Conservation (phyloP, 108 stramenopile genomes). For the Cyclotella baltica region DNA sequence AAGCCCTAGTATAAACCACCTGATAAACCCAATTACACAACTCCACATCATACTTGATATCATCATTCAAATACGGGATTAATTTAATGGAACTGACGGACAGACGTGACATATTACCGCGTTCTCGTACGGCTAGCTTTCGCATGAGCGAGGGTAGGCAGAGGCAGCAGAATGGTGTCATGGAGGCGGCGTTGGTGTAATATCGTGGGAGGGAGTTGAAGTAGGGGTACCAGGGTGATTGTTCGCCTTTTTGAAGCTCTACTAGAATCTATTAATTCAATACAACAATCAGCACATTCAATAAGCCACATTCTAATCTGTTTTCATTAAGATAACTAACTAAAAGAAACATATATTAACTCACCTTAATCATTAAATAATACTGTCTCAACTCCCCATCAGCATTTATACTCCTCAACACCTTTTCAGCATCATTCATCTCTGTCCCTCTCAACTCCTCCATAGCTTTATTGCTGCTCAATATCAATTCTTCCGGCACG, state of each 20-base stretch:
- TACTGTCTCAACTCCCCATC: conserved; percentile 23
- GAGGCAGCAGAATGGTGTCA: conserved; percentile 51
- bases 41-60: conserved; percentile 56
- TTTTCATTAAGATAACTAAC: background rate
- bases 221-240: conserved; percentile 55
- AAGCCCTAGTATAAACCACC: conserved; percentile 57
- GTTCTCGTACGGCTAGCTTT: conserved; percentile 38
- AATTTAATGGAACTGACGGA: conserved; percentile 28
- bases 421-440: conserved; percentile 41
- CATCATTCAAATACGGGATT: conserved; percentile 38
- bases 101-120: conserved; percentile 16
- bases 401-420: conserved; percentile 30
- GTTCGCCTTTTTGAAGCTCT: conserved; percentile 57
- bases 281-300: background rate
- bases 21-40: conserved; percentile 60
- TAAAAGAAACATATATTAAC: background rate
- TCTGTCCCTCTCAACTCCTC: conserved; percentile 37
- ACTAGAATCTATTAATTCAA: conserved; percentile 12
- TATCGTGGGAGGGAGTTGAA: conserved; percentile 61
- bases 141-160: conserved; percentile 38
- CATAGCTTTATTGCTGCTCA: conserved; percentile 34
- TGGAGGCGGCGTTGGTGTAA: conserved; percentile 63
- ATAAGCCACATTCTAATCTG: background rate
- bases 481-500: conserved; percentile 45
- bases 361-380: conserved; percentile 48